Evolutionary conservation across 2,329 filamentous ascomycete genomes (phyloP).

Genomic region (Aspergillus pseudonomiae): DNA sequence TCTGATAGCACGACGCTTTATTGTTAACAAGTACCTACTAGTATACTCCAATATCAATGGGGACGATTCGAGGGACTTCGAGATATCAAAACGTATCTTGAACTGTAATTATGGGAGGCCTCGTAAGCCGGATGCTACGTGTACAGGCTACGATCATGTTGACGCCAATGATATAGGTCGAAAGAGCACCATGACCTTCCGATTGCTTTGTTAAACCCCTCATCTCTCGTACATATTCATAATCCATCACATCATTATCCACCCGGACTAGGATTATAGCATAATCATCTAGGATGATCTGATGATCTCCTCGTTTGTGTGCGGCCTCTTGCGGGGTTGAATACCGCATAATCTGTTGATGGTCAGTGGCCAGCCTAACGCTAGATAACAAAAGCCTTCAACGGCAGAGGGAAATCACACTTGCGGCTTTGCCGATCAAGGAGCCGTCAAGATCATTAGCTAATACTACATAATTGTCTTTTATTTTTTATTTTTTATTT

Average conservation of each 20-base stretch:
- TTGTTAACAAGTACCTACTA: neutral
- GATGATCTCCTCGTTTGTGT: constrained; percentile 19
- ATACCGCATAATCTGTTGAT: neutral
- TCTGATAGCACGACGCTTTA: neutral
- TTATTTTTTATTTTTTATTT: too few relatives aligned
- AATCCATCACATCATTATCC: constrained; percentile 11
- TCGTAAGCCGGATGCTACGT: constrained; percentile 10
- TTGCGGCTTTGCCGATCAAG: neutral
- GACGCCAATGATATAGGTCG: constrained; percentile 4
- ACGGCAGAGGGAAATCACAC: neutral
- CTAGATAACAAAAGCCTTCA: neutral
- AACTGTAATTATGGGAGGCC: neutral
- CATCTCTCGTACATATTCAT: constrained; percentile 8
- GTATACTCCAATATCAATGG: neutral
- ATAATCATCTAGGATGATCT: constrained; percentile 20
- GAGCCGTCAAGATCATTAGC: neutral
- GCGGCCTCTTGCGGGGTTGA: constrained; percentile 19
- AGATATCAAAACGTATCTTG: neutral
- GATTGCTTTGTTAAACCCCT: constrained; percentile 10
- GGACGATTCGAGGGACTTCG: neutral
- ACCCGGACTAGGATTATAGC: constrained; percentile 8
- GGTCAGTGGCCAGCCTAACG: neutral
- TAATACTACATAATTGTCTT: neutral
- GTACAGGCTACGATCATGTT: constrained; percentile 2
- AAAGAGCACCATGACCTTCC: neutral